Base-by-base conservation (phyloP, 176 grass and related monocot genomes). In the Saccharum officinarum region DNA sequence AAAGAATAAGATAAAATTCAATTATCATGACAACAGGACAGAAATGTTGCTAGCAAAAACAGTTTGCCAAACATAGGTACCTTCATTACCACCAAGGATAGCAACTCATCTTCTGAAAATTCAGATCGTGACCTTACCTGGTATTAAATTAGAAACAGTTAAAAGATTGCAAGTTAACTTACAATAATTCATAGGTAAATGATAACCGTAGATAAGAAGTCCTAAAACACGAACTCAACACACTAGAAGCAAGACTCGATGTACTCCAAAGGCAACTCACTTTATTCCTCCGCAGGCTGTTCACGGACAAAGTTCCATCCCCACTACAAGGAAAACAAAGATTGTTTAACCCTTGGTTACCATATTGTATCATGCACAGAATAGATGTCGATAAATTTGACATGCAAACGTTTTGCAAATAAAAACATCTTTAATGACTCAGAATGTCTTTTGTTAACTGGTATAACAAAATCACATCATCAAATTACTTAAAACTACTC, bases 101-200 rank as follows among this genome's bases (percentile, higher is more conserved):
- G 88, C 44, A 94, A 79, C 72, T 99, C 93, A 69, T 98, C 97
- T 94, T 99, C 97, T 84, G 93, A 94, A 91, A 99, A 99, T 83
- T 85, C 93, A 86, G 97, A 99, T 73, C 89, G 88, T 12, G 76
- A 91, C 74, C 90, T 88, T 45, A 96, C 88, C 97, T 99, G 72
- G 60, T 38, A 84, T 33, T 17, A 63, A 82, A 89, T 69, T 79
- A 87, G 36, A 87, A 23, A 73, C 3, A 31, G 39, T 22, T 41
- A 84, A 4, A 63, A 60, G 72, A 40, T 62, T 37, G 17, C 36
- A 82, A 82, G 33, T 73, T 69, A 65, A 77, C 61, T 55, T 44
- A 75, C 30, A 63, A 76, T 67, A 49, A 13, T 47, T 52, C 52
- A 70, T 15, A 20, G 18, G 22, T 54, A 64, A 74, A 66, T 41